Percentiles rank a stretch among this genome's conserved stretches.
Evolutionary conservation across 2,329 filamentous ascomycete species (phyloP).

Genomic region (Neurospora sp.): DNA sequence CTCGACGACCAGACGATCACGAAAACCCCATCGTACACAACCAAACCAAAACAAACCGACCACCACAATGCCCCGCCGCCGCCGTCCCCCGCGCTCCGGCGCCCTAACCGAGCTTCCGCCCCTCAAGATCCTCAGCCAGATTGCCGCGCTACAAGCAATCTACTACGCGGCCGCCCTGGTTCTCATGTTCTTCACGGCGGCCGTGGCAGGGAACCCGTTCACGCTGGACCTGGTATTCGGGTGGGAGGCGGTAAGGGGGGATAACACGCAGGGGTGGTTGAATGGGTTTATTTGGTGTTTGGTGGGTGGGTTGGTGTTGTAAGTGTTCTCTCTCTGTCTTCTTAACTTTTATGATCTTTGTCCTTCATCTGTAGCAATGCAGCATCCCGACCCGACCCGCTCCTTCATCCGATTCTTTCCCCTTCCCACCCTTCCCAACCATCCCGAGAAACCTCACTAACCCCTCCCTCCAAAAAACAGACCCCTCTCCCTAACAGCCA

Average conservation of each 20-base stretch:
- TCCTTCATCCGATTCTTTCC: neutral
- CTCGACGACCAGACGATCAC: neutral
- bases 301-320: slow-evolving; percentile 45
- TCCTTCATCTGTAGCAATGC: neutral
- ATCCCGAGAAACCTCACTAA: no score
- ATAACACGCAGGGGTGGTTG: slow-evolving; percentile 54
- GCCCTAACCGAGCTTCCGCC: slow-evolving; percentile 53
- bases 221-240: slow-evolving; percentile 45
- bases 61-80: slow-evolving; percentile 41
- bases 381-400: neutral
- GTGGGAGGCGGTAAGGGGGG: slow-evolving; percentile 48
- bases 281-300: slow-evolving; percentile 48
- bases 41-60: neutral
- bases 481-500: slow-evolving; percentile 69
- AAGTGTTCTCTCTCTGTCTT: slow-evolving; percentile 14
- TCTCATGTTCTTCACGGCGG: slow-evolving; percentile 37
- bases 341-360: no score
- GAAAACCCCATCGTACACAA: neutral
- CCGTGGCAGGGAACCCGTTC: slow-evolving; percentile 48
- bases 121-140: slow-evolving; percentile 49
- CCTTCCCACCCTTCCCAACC: no score
- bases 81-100: slow-evolving; percentile 49
- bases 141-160: slow-evolving; percentile 44
- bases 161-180: slow-evolving; percentile 27
- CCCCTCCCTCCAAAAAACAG: slow-evolving; percentile 23